Evolutionary conservation across 768 basidiomycete species (phyloP).

Genomic region (Asterophora parasitica): DNA sequence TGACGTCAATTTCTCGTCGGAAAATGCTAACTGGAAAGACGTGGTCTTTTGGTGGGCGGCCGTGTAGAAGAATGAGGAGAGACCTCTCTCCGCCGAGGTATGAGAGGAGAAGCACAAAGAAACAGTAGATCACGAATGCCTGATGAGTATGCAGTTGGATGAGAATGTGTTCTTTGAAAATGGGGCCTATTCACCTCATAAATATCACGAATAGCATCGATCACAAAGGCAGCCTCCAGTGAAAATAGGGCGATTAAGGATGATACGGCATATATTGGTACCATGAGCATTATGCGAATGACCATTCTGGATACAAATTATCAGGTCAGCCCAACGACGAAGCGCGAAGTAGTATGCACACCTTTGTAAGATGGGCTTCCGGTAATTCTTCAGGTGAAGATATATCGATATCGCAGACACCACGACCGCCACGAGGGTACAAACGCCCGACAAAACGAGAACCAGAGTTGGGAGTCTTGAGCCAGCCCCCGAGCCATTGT

Average conservation of each 20-base stretch:
- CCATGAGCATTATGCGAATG: constrained; percentile 95
- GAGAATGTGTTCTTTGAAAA: not conserved
- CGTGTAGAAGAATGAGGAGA: constrained; percentile 86
- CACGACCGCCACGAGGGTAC: constrained; percentile 63
- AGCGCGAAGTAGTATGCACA: constrained; percentile 24
- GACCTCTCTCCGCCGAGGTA: constrained; percentile 93
- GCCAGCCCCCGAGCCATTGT: constrained; percentile 43
- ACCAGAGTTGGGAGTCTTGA: constrained; percentile 54
- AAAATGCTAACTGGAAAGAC: constrained; percentile 86
- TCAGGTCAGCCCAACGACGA: not conserved
- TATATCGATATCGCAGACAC: constrained; percentile 73
- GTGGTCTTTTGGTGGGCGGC: constrained; percentile 82
- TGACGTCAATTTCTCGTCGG: constrained; percentile 82
- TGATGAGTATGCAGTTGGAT: constrained; percentile 21
- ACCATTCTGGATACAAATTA: constrained; percentile 58
- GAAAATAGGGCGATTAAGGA: constrained; percentile 93
- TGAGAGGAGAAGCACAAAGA: constrained; percentile 76
- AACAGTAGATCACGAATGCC: constrained; percentile 95
- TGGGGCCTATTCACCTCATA: constrained; percentile 69
- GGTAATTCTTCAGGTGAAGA: constrained; percentile 81
- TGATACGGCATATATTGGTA: constrained; percentile 86
- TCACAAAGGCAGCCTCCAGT: constrained; percentile 91
- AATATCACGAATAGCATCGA: constrained; percentile 90
- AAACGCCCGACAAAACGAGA: constrained; percentile 57
- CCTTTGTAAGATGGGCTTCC: constrained; percentile 79